Evolutionary conservation across 2,329 filamentous ascomycete genomes (phyloP), one percentile per base, ranked within the genome.

Genomic region (Lomentospora prolificans): DNA sequence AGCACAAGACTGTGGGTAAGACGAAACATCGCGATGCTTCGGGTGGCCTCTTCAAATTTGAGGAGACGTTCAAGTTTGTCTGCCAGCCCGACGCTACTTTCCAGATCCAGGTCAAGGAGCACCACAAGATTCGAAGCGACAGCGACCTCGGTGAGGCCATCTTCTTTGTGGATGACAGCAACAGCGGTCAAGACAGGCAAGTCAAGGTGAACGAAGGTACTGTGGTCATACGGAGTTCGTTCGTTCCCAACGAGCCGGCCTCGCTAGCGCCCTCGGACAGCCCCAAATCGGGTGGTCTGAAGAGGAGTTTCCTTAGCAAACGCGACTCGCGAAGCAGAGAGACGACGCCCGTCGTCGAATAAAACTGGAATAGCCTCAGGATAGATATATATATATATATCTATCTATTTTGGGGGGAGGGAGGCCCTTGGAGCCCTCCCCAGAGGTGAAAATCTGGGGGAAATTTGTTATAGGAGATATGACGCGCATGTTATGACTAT

Each of bases 111-210:
- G 90, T 90, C 59, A 90, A 90, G 67, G 87, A 90, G 63, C 89
- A 96, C 65, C 82, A 87, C 64, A 88, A 85, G 1, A 92, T 97
- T 65, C 87, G 89, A 53, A 86, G 84, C 57, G 90, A 95, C 66
- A 86, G 91, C 56, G 81, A 86, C 58, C 78, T 99, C 0, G 94
- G 94, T 55, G 91, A 97, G 65, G 82, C 82, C 4, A 68, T 87
- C n/a, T 95, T 96, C 72, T 91, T 95, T 66, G 82, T 99, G n/a
- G 90, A 92, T 60, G 92, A 99, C 66, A 80, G 77, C 1, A 80
- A 82, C 2, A 73, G 76, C 1, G 81, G 81, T 9, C 75, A 78
- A 30, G 86, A 92, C 62, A 94, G 92, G 75, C 76, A 82, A 41
- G 71, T 99, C 54, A 79, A 75, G 31, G 84, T 91, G 25, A 92